A percentile compares a stretch with the other conserved stretches of the same genome.
These are phyloP conservation scores for Malassezia restricta DNA, from an alignment of 1,284 basidiomycete species.

Conservation along the genomic window DNA sequence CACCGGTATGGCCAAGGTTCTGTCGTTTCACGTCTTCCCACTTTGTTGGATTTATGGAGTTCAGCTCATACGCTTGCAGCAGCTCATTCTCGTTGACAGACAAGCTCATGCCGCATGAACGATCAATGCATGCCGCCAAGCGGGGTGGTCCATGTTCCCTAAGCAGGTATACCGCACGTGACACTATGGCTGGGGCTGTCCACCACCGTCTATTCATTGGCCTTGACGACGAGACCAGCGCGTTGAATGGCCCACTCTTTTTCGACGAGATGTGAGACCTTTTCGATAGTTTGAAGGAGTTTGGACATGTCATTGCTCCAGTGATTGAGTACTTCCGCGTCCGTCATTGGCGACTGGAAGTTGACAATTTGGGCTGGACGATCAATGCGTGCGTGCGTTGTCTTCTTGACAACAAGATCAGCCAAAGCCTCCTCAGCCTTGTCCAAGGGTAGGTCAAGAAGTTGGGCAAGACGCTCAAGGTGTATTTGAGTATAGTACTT, in stretches of 20 bases:
- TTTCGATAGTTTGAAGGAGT: constrained; percentile 50
- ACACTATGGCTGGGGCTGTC: not conserved
- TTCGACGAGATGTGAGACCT: constrained; percentile 39
- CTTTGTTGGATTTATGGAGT: constrained; percentile 42
- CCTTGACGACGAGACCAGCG: constrained; percentile 28
- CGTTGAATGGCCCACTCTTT: constrained; percentile 43
- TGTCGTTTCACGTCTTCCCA: constrained; percentile 31
- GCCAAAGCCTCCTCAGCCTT: constrained; percentile 79
- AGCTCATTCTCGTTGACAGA: constrained; percentile 41
- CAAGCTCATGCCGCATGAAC: constrained; percentile 12
- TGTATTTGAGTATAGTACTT: constrained; percentile 91
- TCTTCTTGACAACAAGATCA: constrained; percentile 75
- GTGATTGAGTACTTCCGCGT: constrained; percentile 62
- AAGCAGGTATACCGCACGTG: not conserved
- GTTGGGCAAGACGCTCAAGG: constrained; percentile 64
- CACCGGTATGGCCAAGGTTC: not conserved
- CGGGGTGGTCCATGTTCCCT: not conserved
- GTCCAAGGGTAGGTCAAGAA: constrained; percentile 70
- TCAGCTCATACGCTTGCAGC: constrained; percentile 46
- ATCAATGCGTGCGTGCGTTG: constrained; percentile 82
- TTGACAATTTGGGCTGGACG: constrained; percentile 76
- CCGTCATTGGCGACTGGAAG: constrained; percentile 50
- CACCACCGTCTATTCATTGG: constrained; percentile 6
- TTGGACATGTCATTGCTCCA: constrained; percentile 94
- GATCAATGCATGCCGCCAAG: not conserved